phyloP scores from a whole-genome alignment of 2,329 filamentous ascomycete genomes.

The Fusarium albidum region DNA sequence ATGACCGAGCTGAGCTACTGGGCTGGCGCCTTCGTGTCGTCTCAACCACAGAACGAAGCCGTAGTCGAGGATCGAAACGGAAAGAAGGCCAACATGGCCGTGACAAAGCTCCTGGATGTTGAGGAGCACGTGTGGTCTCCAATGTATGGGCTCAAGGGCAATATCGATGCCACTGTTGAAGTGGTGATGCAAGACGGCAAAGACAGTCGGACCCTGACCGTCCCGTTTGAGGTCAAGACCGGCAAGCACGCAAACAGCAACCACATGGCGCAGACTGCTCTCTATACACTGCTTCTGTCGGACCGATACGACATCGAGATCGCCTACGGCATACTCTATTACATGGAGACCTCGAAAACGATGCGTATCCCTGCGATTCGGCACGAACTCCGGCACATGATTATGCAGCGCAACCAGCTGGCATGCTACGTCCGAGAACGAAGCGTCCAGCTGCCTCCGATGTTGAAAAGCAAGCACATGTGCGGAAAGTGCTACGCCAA shows the following conservation, averaged over 20 bases:
- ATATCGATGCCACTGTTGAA: slow-evolving; percentile 96
- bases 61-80: slow-evolving; percentile 82
- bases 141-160: slow-evolving; percentile 96
- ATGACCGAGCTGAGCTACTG: slow-evolving; percentile 83
- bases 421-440: slow-evolving; percentile 86
- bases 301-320: slow-evolving; percentile 96
- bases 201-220: slow-evolving; percentile 75
- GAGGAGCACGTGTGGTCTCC: slow-evolving; percentile 99
- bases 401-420: slow-evolving; percentile 92
- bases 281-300: slow-evolving; percentile 91
- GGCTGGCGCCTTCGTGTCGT: slow-evolving; percentile 82
- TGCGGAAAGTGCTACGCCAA: slow-evolving; percentile 93
- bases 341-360: slow-evolving; percentile 89
- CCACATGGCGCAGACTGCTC: slow-evolving; percentile 91
- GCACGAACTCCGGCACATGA: slow-evolving; percentile 93
- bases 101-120: slow-evolving; percentile 93
- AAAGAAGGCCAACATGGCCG: slow-evolving; percentile 79
- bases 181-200: slow-evolving; percentile 78
- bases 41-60: slow-evolving; percentile 73
- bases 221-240: slow-evolving; percentile 96
- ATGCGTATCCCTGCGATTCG: slow-evolving; percentile 85
- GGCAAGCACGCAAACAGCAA: slow-evolving; percentile 82
- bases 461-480: slow-evolving; percentile 82
- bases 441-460: slow-evolving; percentile 80
- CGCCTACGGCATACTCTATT: slow-evolving; percentile 90